Evolutionary conservation across 2,329 filamentous ascomycete genomes (phyloP).

Genomic region (Chrysoporthe cubensis): DNA sequence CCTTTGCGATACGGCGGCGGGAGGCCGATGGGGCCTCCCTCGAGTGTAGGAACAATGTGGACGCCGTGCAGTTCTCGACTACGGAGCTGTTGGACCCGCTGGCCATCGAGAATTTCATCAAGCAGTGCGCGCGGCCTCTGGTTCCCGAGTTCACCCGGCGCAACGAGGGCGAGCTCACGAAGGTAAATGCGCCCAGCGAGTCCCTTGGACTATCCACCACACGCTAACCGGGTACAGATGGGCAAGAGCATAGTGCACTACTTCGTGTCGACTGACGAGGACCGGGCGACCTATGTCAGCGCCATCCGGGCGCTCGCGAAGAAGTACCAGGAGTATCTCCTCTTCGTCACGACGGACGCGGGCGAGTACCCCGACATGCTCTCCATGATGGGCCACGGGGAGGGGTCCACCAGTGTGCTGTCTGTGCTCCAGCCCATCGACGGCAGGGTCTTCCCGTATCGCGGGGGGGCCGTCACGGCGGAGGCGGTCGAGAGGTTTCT

Average conservation of each 20-base stretch:
- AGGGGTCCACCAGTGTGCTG: constrained; percentile 39
- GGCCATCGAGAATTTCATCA: constrained; percentile 44
- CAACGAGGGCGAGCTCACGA: constrained; percentile 48
- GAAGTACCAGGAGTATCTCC: constrained; percentile 51
- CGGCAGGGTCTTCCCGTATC: constrained; percentile 49
- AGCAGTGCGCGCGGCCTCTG: constrained; percentile 43
- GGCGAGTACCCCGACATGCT: constrained; percentile 51
- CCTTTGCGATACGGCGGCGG: constrained; percentile 43
- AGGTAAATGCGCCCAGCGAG: constrained; percentile 35
- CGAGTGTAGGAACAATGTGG: constrained; percentile 47
- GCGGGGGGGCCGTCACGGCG: constrained; percentile 37
- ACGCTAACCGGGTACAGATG: constrained; percentile 27
- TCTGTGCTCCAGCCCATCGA: constrained; percentile 50
- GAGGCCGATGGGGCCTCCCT: constrained; percentile 29
- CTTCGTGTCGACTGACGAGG: constrained; percentile 37
- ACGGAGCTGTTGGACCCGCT: constrained; percentile 39
- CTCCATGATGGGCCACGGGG: constrained; percentile 42
- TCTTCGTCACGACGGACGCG: constrained; percentile 52
- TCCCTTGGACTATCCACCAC: constrained; percentile 38
- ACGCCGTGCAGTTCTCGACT: constrained; percentile 41
- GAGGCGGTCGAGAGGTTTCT: constrained; percentile 48
- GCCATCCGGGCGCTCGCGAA: constrained; percentile 47
- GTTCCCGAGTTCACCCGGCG: constrained; percentile 50
- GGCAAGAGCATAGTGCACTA: constrained; percentile 39
- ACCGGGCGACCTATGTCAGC: constrained; percentile 41